Conservation (phyloP, 1,284 basidiomycete genomes). For the Ganoderma resinaceum region DNA sequence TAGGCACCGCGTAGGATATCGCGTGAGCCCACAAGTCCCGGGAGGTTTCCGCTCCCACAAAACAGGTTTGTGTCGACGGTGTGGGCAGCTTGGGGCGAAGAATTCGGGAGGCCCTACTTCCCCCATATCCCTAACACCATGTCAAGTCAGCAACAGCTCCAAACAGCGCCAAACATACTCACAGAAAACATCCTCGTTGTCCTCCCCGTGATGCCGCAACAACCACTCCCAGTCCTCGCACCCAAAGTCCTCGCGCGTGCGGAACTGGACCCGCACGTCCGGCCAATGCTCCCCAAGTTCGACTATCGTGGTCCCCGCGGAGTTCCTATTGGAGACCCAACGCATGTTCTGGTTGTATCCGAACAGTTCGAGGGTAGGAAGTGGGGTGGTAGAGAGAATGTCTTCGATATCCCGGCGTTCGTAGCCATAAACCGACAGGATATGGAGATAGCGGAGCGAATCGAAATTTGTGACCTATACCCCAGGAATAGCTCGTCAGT, state of each 20-base stretch:
- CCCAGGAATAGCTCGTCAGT: neutral
- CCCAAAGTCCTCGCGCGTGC: conserved; percentile 1
- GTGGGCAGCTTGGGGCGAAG: too few relatives aligned
- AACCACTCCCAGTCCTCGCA: conserved; percentile 5
- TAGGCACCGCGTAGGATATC: too few relatives aligned
- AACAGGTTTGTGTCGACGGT: neutral
- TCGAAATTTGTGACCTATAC: neutral
- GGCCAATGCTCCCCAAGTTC: neutral
- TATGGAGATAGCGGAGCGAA: neutral
- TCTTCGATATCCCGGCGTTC: neutral
- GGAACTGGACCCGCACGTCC: neutral
- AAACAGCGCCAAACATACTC: neutral
- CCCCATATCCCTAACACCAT: neutral
- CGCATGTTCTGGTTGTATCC: neutral
- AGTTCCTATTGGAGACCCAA: neutral
- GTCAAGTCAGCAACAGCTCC: neutral
- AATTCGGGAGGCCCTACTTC: neutral
- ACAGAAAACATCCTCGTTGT: neutral
- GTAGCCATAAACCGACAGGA: neutral
- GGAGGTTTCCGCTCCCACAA: too few relatives aligned
- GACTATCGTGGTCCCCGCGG: neutral
- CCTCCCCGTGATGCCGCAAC: neutral
- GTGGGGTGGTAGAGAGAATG: neutral
- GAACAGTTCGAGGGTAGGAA: neutral
- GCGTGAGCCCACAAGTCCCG: too few relatives aligned